Conservation (phyloP, 768 basidiomycete species). For the Lepiota venenata region DNA sequence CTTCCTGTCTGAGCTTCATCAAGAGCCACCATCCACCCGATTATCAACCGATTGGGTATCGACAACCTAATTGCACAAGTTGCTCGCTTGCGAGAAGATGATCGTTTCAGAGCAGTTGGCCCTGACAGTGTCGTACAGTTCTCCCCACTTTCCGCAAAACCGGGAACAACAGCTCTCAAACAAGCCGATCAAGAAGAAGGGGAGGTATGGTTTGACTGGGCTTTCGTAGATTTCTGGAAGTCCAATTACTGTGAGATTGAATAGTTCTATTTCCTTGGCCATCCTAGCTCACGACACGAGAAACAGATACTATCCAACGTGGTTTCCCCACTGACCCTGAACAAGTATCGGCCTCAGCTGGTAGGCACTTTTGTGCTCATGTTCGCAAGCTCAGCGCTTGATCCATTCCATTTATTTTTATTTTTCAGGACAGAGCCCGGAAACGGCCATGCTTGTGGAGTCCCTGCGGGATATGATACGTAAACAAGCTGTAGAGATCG, state of each 20-base stretch:
- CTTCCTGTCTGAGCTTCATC: background rate
- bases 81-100: slow-evolving; percentile 86
- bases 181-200: slow-evolving; percentile 54
- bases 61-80: slow-evolving; percentile 88
- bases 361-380: slow-evolving; percentile 32
- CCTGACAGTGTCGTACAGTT: slow-evolving; percentile 78
- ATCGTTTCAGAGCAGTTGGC: slow-evolving; percentile 85
- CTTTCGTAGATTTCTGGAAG: slow-evolving; percentile 98
- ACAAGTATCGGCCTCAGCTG: slow-evolving; percentile 54
- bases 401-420: slow-evolving; percentile 5
- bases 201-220: slow-evolving; percentile 98
- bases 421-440: slow-evolving; percentile 60
- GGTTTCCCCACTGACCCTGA: slow-evolving; percentile 70
- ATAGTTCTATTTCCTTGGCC: background rate
- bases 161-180: slow-evolving; percentile 31
- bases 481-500: slow-evolving; percentile 80
- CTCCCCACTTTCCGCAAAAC: slow-evolving; percentile 35
- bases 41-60: slow-evolving; percentile 85
- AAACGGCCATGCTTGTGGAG: slow-evolving; percentile 76
- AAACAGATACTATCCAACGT: slow-evolving; percentile 70
- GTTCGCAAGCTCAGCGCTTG: slow-evolving; percentile 1
- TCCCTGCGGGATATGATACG: slow-evolving; percentile 83
- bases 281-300: background rate
- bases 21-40: slow-evolving; percentile 84
- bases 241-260: slow-evolving; percentile 83